Base-by-base conservation (phyloP, 495 filamentous ascomycete species). In the Lineolata rhizophorae region DNA sequence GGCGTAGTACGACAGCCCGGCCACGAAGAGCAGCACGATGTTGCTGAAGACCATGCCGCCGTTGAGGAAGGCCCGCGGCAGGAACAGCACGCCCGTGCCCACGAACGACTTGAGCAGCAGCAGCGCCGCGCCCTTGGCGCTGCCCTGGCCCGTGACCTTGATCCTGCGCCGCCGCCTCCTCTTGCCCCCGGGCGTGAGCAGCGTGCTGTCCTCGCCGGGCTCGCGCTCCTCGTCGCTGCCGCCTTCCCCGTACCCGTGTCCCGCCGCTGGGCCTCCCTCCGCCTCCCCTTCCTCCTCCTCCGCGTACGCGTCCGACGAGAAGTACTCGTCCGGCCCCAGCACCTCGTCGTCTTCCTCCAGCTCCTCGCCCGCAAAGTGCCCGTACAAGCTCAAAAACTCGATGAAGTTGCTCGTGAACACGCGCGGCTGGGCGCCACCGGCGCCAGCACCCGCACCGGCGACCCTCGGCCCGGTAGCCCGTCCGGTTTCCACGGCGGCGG, bases 21-120 rank as follows among this genome's bases (percentile, higher is more conserved):
- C 83, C 14, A 94, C 78, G 35, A 62, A 67, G 12, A 97, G 57
- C 10, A 97, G 62, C 20, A 95, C 80, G 32, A 92, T 35, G 48
- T 81, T 90, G 48, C 80, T 92, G 54, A 97, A 97, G 25, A 95
- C 55, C 81, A 97, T 93, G 34, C 87, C 87, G 29, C 87, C 87
- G 43, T 95, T 97, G 28, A 91, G 63, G 52, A 84, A 80, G 10
- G 87, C 87, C 38, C 80, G 71, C 0, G 87, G 87, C 3, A 97
- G 60, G 58, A 97, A 97, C 19, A 97, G 57, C n/a, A 97, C 87
- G 20, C 87, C 87, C 1, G 87, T 97, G 9, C 87, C 87, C 24
- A 97, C 85, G 43, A 97, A 97, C 8, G 83, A 91, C 53, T 97
- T 97, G 30, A 97, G 64, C 22, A 97, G 61, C 14, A 95, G 61